A percentile compares a stretch with the other conserved stretches of the same genome.
These are phyloP conservation scores for Protea cynaroides DNA, from an alignment of 164 flowering plant species.

Conservation along the genomic window DNA sequence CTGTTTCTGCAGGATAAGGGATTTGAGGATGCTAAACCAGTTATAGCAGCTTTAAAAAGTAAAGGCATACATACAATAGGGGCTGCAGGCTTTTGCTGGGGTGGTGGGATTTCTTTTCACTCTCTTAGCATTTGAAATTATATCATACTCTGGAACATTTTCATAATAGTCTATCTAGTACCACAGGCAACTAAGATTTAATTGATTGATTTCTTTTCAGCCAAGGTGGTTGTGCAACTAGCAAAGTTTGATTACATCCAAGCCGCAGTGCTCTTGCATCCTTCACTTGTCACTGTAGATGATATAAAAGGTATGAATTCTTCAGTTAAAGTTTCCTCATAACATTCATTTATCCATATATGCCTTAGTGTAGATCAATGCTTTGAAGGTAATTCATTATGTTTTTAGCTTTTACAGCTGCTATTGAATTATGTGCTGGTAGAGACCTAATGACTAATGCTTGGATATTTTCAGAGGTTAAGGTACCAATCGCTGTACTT, in stretches of 20 bases:
- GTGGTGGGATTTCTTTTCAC: too few species aligned
- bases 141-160: too few species aligned
- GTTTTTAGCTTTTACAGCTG: background rate
- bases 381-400: background rate
- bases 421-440: background rate
- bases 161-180: background rate
- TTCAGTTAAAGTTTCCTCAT: background rate
- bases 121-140: too few species aligned
- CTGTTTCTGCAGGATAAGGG: conserved; percentile 41
- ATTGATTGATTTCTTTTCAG: conserved; percentile 24
- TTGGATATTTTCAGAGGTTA: conserved; percentile 39
- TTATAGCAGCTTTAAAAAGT: conserved; percentile 18
- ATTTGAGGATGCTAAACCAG: conserved; percentile 50
- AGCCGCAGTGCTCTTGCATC: conserved; percentile 67
- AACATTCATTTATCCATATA: background rate
- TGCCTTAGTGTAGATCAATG: background rate
- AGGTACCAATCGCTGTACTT: conserved; percentile 52
- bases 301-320: conserved; percentile 52
- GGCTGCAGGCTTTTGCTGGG: too few species aligned
- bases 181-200: conserved; percentile 5
- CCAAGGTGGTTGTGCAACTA: conserved; percentile 57
- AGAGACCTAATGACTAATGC: background rate
- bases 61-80: too few species aligned
- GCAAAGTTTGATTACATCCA: conserved; percentile 42
- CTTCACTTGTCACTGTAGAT: conserved; percentile 55